phyloP scores from a whole-genome alignment of 192 early-diverging fungal species.

The Podila horticola region DNA sequence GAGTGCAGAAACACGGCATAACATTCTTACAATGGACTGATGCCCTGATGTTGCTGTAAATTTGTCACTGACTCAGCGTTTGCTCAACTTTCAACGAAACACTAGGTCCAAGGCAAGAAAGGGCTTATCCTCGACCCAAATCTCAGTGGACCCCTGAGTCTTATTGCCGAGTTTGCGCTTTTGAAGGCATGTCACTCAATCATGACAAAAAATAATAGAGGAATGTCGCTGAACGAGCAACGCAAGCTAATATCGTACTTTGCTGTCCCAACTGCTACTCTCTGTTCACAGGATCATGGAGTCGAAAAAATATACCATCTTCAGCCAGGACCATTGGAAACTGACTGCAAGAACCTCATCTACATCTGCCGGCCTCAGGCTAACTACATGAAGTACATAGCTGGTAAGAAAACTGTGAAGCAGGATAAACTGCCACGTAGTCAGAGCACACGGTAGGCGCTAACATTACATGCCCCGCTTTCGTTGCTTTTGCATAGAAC shows the following conservation, averaged over 20 bases:
- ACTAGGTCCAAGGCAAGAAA: conserved; percentile 88
- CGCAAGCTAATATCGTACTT: not conserved
- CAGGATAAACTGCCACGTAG: not conserved
- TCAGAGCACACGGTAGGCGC: not conserved
- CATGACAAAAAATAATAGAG: not conserved
- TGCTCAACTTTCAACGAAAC: not conserved
- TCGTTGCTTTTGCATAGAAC: conserved; percentile 19
- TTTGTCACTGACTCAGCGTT: not conserved
- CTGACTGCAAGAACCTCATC: conserved; percentile 79
- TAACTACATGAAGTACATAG: conserved; percentile 83
- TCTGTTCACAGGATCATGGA: conserved; percentile 82
- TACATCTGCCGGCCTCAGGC: conserved; percentile 87
- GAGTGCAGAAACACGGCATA: too few species aligned
- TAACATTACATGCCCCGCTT: conserved; percentile 1
- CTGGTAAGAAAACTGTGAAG: conserved; percentile 58
- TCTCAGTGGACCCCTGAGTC: conserved; percentile 84
- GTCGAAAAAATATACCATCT: conserved; percentile 95
- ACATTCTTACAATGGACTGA: too few species aligned
- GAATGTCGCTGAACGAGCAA: not conserved
- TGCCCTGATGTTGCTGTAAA: too few species aligned
- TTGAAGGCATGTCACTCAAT: conserved; percentile 69
- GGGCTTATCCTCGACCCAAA: conserved; percentile 89
- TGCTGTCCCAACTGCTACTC: not conserved
- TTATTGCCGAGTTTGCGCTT: conserved; percentile 88
- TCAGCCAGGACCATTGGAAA: conserved; percentile 69